Base-by-base conservation (phyloP, 1,284 basidiomycete species). In the Ganoderma boninense region DNA sequence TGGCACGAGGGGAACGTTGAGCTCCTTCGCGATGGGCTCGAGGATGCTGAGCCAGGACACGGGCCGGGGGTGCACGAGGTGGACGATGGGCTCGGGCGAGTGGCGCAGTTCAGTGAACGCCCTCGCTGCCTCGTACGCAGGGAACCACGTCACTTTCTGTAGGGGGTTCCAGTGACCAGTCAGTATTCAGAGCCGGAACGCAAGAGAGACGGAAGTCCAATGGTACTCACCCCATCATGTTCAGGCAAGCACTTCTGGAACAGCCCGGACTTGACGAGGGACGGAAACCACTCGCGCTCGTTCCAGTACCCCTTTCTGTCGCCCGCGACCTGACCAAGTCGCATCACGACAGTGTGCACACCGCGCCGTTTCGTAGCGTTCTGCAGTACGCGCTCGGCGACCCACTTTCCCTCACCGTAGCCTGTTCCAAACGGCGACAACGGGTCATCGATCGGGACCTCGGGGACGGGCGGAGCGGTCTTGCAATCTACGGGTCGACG, bases 271-370 rank as follows among this genome's bases (percentile, higher is more conserved):
- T 82, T 80, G 44, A 86, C 77, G 2, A 87, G 77, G 56, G 80
- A 78, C 1, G 86, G 85, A 10, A 86, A 75, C 85, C 85, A 87
- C 65, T 87, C 85, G 18, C 75, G 78, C 52, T 78, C 74, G 60
- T 81, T 83, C 86, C 87, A 87, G 20, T 77, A 78, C 2, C 86
- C 86, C 64, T 79, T 82, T 20, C 69, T 67, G 11, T 75, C 71
- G 1, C 85, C 84, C 42, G 79, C 79, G 23, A 87, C 75, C 72
- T 87, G 86, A 1, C 85, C 86, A 40, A 87, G 79, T 16, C 85
- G 81, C 16, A 85, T 78, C 5, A 83, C 76, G 29, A 80, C 72
- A 0, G 81, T 74, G 13, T 72, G 73, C 42, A 86, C 68, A 1
- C 71, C 73, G 2, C 70, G 77, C 60, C 65, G 73, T 69, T 65